Evolutionary conservation across 2,329 filamentous ascomycete species (phyloP), one percentile per base, ranked within the genome.

Genomic region (Piedraia hortae): DNA sequence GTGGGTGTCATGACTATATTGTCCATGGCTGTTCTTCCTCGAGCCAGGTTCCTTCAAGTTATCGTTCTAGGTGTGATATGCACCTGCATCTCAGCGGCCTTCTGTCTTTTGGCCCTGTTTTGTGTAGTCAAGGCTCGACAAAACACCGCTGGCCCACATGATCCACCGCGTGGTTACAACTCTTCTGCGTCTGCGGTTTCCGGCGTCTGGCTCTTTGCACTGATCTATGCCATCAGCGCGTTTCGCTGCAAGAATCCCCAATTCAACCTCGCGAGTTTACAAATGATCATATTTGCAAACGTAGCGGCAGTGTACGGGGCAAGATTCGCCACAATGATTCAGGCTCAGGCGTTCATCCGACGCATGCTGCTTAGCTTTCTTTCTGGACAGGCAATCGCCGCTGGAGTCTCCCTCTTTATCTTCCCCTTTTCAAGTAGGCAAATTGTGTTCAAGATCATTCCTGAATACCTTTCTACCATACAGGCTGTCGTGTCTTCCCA

Each of bases 41-140:
- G 70, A 18, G 68, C 65, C 6, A 75, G 72, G 33, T 75, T 67
- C 35, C 43, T 74, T 5, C 69, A 75, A 40, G 67, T 56, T 12
- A 48, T 73, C 39, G 32, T 61, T 2, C 46, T 73, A 24, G 67
- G 70, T 29, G 19, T 66, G 4, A 24, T 53, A 9, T 50, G 52
- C 8, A 48, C 62, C 17, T 62, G 64, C 30, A 21, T 69, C 3
- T 67, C 56, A 2, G 45, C 61, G 0, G 62, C 59, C n/a, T 34
- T 71, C 6, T 48, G 42, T 18, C 28, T 75, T 28, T 46, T 78
- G 6, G 57, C 62, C 25, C 48, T 71, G 15, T 75, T 59, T 50
- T 62, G 55, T 18, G 53, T 53, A n/a, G 50, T 71, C 14, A 51
- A 67, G 38, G 71, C 71, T 5, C 56, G 70, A 18, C 31, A 55